phyloP scores from a whole-genome alignment of 768 basidiomycete species.

The Boletus rubescentipes region DNA sequence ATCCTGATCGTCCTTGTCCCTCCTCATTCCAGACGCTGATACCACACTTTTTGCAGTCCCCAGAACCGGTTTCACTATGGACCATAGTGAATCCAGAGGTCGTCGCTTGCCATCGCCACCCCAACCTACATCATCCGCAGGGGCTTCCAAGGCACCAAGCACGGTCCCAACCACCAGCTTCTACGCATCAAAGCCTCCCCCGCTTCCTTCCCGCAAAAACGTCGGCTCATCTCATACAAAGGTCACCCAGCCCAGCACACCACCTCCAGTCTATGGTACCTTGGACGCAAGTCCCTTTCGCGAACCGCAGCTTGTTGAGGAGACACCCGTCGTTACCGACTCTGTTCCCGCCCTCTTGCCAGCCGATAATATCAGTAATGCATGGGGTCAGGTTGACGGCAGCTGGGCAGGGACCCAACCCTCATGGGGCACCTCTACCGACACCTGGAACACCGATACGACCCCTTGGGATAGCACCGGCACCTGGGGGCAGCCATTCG shows the following conservation, averaged over 20 bases:
- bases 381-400: conserved; percentile 16
- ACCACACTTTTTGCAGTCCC: not conserved
- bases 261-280: conserved; percentile 28
- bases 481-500: conserved; percentile 24
- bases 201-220: conserved; percentile 35
- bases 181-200: conserved; percentile 35
- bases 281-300: conserved; percentile 38
- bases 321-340: conserved; percentile 37
- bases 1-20: conserved; percentile 14
- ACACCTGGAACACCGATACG: conserved; percentile 20
- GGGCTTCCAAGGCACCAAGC: conserved; percentile 30
- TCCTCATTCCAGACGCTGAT: conserved; percentile 8
- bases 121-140: conserved; percentile 40
- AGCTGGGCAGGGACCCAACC: conserved; percentile 16
- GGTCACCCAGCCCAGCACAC: conserved; percentile 29
- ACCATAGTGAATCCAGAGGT: conserved; percentile 41
- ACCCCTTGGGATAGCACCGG: conserved; percentile 27
- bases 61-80: conserved; percentile 38
- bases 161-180: conserved; percentile 30
- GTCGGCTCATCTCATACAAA: conserved; percentile 39
- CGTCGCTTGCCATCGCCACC: conserved; percentile 38
- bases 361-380: conserved; percentile 26
- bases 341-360: conserved; percentile 41
- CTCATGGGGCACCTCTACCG: conserved; percentile 13
- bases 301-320: conserved; percentile 55